A percentile compares a stretch with the other conserved stretches of the same genome.
These are phyloP conservation scores for Saccharomycopsis synnaedendra DNA, from an alignment of 805 yeast species.

Conservation along the genomic window DNA sequence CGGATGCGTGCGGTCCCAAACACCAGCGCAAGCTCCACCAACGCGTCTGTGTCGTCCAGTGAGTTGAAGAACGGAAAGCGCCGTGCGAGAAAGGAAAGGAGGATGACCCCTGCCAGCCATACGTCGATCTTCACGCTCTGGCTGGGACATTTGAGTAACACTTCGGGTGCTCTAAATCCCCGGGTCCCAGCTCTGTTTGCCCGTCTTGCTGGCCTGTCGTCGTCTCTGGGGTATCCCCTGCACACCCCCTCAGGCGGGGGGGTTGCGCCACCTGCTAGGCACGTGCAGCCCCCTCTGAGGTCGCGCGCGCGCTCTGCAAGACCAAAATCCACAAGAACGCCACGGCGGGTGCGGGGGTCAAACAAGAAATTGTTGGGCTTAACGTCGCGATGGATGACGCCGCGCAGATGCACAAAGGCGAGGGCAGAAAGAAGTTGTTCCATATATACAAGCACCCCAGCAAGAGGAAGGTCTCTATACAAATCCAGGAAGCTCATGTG, in stretches of 20 bases:
- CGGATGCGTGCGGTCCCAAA: constrained; percentile 69
- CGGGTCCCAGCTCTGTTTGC: constrained; percentile 97
- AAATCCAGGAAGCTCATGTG: constrained; percentile 87
- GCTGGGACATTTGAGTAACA: constrained; percentile 71
- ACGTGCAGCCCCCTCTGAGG: constrained; percentile 37
- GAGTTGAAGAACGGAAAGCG: constrained; percentile 92
- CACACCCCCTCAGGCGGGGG: too few species aligned
- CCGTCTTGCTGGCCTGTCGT: constrained; percentile 76
- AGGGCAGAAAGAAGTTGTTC: constrained; percentile 69
- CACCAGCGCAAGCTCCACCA: constrained; percentile 70
- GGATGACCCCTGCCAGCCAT: constrained; percentile 89
- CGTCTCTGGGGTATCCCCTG: constrained; percentile 77
- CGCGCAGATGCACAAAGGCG: constrained; percentile 53
- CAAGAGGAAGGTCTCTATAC: constrained; percentile 65
- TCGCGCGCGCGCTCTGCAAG: constrained; percentile 48
- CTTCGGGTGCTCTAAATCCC: constrained; percentile 93
- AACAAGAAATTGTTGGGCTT: constrained; percentile 75
- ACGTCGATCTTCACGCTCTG: constrained; percentile 77
- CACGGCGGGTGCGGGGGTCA: constrained; percentile 46
- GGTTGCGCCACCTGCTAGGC: constrained; percentile 32
- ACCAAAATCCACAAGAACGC: constrained; percentile 88
- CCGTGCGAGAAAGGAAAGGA: constrained; percentile 64
- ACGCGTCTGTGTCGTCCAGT: constrained; percentile 85
- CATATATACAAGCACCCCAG: constrained; percentile 74
- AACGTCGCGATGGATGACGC: constrained; percentile 85